Evolutionary conservation across 345 rosid genomes (phyloP), one percentile per base, ranked within the genome.

Genomic region (Stellera chamaejasme): DNA sequence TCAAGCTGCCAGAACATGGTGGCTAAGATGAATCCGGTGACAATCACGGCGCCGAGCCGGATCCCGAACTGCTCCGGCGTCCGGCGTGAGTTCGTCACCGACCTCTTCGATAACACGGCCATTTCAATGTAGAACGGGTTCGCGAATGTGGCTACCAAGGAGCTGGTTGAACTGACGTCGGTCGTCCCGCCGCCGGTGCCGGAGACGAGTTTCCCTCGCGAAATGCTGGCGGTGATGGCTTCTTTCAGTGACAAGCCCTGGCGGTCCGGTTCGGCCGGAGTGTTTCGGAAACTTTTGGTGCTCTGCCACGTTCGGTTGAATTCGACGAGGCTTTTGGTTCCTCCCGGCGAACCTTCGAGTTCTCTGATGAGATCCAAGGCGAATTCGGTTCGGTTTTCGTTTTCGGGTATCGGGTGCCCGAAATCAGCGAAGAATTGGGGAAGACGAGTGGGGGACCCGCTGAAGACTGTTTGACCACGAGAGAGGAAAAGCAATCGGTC

Each of bases 1-100:
- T 89, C 99, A 10, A 93, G 82, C 50, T 67, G 73, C 99, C 97
- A 89, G 50, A 79, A 93, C 60, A 93, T 76, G 8, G 99, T 93
- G 39, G 99, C 99, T 0, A 93, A 16, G 47, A 93, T 93, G 57
- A 93, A 84, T 1, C 99, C 99, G 13, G 99, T 93, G 19, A 89
- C 83, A 3, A 93, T 19, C 0, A 93, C 92, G 1, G 97, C 81
- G 10, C 84, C 97, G 11, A 90, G 32, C 39, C 96, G 71, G 52
- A 84, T 75, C 0, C 96, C 95, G 53, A 93, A 89, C 10, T 81
- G 65, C 56, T 89, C 97, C 1, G 99, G 99, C 73, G 81, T 77
- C 56, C 99, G 60, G 0, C 86, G 54, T 0, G 94, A 79, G 47
- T 93, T 93, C 0, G 61, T 75, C 5, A 89, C 47, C 3, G 97